Evolutionary conservation across 2,329 filamentous ascomycete genomes (phyloP), one percentile per base, ranked within the genome.

Genomic region (Ceratocystis eucalypticola): DNA sequence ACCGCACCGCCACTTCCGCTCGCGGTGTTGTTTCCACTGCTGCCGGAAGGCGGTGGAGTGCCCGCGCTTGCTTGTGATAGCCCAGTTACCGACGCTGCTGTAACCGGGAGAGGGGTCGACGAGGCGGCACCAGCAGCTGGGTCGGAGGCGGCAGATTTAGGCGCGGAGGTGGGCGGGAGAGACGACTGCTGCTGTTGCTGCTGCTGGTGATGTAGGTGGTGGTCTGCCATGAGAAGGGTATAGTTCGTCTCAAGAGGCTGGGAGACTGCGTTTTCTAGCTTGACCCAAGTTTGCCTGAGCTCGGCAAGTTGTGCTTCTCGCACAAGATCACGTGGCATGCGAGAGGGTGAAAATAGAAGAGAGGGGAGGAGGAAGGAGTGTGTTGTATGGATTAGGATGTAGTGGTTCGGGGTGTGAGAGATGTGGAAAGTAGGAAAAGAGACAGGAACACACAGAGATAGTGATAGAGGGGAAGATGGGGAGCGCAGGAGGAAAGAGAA

Each of bases 281-380:
- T 65, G 4, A 30, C 12, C 67, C 67, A 68, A 30, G 64, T 44
- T 63, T 65, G 50, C 6, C 41, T 41, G 25, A 68, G 61, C 57
- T 67, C 66, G 33, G 63, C 30, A n/a, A 67, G 15, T 37, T 67
- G 66, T 33, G 62, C 33, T 41, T 44, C 37, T 8, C 30, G 22
- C 15, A 66, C 22, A 12, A 55, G 65, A 17, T 62, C 46, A 8
- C 46, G 65, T 64, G 61, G 48, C 65, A 66, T 66, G 61, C 41
- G 59, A 50, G 37, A 22, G 25, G 28, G 45, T 33, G 25, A 30
- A n/a, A 17, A 53, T 8, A 17, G 61, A 28, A n/a, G 12, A 22
- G 37, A n/a, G 12, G 33, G 10, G 37, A 41, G 12, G 37, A 4
- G 3, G 37, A 41, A 41, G 10, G 37, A 12, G 37, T 41, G 12